A percentile compares a stretch with the other conserved stretches of the same genome.
Conservation (phyloP, 768 basidiomycete species). For the Trametes gibbosa region DNA sequence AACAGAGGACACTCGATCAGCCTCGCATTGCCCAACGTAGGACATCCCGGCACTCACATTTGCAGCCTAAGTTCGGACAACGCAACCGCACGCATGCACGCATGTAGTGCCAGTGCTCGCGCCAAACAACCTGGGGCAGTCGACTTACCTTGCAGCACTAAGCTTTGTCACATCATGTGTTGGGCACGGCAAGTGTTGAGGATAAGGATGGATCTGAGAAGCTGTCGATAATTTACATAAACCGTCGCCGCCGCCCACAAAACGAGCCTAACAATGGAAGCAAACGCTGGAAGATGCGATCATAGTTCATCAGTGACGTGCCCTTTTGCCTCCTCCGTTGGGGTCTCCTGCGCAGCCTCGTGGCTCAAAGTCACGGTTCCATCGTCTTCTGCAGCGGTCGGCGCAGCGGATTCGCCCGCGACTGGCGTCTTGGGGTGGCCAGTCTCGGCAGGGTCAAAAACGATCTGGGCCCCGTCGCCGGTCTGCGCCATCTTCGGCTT, state of each 20-base stretch:
- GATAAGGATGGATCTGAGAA: neutral
- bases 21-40: too few species aligned
- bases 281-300: neutral
- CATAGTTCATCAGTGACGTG: constrained; percentile 15
- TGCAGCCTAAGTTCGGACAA: too few species aligned
- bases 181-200: neutral
- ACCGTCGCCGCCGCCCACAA: constrained; percentile 2
- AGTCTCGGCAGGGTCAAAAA: constrained; percentile 19
- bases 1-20: too few species aligned
- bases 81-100: too few species aligned
- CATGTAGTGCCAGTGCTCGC: too few species aligned
- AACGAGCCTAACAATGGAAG: constrained; percentile 4
- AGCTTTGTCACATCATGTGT: neutral
- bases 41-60: too few species aligned
- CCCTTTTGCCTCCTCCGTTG: neutral
- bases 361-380: neutral
- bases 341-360: neutral
- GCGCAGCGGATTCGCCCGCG: constrained; percentile 13
- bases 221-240: constrained; percentile 7
- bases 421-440: constrained; percentile 24
- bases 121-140: too few species aligned
- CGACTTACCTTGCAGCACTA: too few species aligned
- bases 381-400: neutral
- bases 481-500: constrained; percentile 24
- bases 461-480: constrained; percentile 24